Evolutionary conservation across 495 filamentous ascomycete species (phyloP).

Genomic region (Lindgomyces ingoldianus): DNA sequence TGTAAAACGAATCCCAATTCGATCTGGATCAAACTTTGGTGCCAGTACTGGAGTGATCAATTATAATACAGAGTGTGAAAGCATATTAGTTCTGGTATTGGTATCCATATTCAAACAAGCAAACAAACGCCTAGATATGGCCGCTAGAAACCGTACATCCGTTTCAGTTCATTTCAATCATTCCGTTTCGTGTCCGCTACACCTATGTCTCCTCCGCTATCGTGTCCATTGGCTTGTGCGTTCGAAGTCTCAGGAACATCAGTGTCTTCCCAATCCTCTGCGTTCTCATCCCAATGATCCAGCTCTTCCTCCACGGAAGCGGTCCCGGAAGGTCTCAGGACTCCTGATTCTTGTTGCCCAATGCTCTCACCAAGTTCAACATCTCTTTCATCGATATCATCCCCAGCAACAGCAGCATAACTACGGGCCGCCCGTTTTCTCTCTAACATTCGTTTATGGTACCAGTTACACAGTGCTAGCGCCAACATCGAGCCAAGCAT

Average conservation of each 20-base stretch:
- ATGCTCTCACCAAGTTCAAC: constrained; percentile 45
- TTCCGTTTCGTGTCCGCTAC: constrained; percentile 29
- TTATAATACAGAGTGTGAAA: too few species aligned
- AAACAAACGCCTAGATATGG: background rate
- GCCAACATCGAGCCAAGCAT: constrained; percentile 72
- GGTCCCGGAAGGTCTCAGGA: constrained; percentile 23
- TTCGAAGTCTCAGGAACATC: constrained; percentile 19
- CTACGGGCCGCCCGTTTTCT: constrained; percentile 73
- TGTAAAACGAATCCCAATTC: constrained; percentile 33
- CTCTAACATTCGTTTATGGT: constrained; percentile 94
- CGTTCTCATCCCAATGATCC: constrained; percentile 84
- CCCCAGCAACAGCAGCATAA: constrained; percentile 63
- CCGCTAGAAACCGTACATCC: background rate
- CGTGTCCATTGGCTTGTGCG: background rate
- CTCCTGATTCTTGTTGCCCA: constrained; percentile 38
- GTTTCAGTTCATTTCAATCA: constrained; percentile 19
- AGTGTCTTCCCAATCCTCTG: constrained; percentile 69
- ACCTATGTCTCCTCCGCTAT: constrained; percentile 25
- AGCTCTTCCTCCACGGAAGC: constrained; percentile 67
- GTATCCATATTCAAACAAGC: constrained; percentile 8
- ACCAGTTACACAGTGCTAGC: constrained; percentile 77
- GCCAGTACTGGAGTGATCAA: background rate
- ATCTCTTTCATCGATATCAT: constrained; percentile 55
- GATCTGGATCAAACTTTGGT: constrained; percentile 18
- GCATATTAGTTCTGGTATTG: constrained; percentile 3